Evolutionary conservation across 257 asterid genomes (phyloP).

Genomic region (Przewalskia tangutica): DNA sequence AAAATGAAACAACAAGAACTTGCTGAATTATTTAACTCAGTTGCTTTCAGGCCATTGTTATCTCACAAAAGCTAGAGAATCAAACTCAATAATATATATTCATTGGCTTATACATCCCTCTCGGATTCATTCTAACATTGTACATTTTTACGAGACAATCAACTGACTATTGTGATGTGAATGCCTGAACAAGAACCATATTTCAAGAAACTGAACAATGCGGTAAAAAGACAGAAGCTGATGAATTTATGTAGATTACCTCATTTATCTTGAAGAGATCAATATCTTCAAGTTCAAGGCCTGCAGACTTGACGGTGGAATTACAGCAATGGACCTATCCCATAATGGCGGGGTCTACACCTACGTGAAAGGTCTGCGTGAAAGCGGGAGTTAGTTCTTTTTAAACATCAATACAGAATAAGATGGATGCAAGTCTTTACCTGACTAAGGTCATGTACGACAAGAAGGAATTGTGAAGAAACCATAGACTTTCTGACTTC

Average conservation of each 20-base stretch:
- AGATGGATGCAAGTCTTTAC: background rate
- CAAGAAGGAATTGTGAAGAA: background rate
- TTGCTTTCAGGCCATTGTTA: too few relatives aligned
- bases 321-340: slow-evolving; percentile 99
- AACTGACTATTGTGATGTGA: slow-evolving; percentile 94
- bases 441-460: background rate
- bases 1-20: too few relatives aligned
- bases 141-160: too few relatives aligned
- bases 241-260: slow-evolving; percentile 25
- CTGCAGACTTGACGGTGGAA: slow-evolving; percentile 96
- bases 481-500: background rate
- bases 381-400: background rate
- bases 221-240: background rate
- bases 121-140: too few relatives aligned
- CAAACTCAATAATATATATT: too few relatives aligned
- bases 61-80: too few relatives aligned
- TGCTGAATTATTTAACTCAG: too few relatives aligned
- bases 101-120: too few relatives aligned
- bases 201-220: background rate
- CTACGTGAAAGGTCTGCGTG: slow-evolving; percentile 83
- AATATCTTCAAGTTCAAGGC: slow-evolving; percentile 79
- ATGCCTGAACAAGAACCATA: slow-evolving; percentile 47
- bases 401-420: background rate
- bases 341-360: slow-evolving; percentile 97
- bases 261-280: slow-evolving; percentile 97